phyloP scores from a whole-genome alignment of 1,284 basidiomycete species.

The Stygiomarasmius scandens region DNA sequence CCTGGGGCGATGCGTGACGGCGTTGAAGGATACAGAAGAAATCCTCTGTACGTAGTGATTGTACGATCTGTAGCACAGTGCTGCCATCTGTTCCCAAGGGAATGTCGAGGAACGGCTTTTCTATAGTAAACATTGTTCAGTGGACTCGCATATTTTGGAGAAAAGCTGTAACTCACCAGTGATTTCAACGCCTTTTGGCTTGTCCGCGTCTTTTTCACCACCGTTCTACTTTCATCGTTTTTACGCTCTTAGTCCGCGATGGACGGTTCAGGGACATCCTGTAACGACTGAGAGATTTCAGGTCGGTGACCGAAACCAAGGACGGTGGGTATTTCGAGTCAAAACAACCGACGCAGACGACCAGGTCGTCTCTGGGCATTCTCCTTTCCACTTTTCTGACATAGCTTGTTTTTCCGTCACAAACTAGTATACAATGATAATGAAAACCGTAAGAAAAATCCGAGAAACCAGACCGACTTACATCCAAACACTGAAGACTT shows the following conservation, averaged over 20 bases:
- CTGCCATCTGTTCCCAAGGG: conserved; percentile 43
- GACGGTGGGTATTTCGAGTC: too few relatives aligned
- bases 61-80: conserved; percentile 63
- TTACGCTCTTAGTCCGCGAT: conserved; percentile 47
- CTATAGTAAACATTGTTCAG: conserved; percentile 35
- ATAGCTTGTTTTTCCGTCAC: too few relatives aligned
- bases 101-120: conserved; percentile 72
- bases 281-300: too few relatives aligned
- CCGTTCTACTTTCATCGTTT: conserved; percentile 49
- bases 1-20: conserved; percentile 73
- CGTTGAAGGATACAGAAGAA: conserved; percentile 71
- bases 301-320: too few relatives aligned
- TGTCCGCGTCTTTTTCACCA: conserved; percentile 24
- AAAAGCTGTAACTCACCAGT: conserved; percentile 51
- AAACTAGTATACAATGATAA: too few relatives aligned
- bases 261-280: conserved; percentile 52
- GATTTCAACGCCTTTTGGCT: conserved; percentile 64
- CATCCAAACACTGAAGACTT: too few relatives aligned
- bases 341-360: too few relatives aligned
- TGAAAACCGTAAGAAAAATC: too few relatives aligned
- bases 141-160: neutral
- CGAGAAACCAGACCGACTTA: too few relatives aligned
- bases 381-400: too few relatives aligned
- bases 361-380: too few relatives aligned
- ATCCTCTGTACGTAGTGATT: conserved; percentile 64